Evolutionary conservation across 305 asterid genomes (phyloP), one percentile per base, ranked within the genome.

Genomic region (Plantago rigida): DNA sequence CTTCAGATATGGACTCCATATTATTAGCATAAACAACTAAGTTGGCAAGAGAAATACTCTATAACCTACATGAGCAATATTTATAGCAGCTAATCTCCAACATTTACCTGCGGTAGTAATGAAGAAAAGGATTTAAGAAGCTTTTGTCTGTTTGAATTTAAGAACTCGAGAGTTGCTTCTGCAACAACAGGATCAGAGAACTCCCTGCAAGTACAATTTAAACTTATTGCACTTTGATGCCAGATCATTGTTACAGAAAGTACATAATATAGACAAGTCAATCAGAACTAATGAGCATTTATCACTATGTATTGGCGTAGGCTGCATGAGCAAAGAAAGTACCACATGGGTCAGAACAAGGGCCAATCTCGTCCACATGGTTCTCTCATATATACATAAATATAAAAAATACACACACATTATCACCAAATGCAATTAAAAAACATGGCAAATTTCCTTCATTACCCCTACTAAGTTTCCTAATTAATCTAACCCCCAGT

Each of bases 141-240:
- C 76, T 84, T 87, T 72, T 47, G 65, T 76, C 73, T 87, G 79
- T 91, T 87, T 64, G 74, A 78, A 75, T 78, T 77, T 71, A 91
- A 80, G 79, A 91, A 91, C 52, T 73, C 78, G 62, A 87, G 95
- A 52, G 94, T 82, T 73, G 92, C 89, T 78, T 86, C 90, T 51
- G 98, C 98, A 52, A 86, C 98, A 75, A 69, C 75, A 71, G 90
- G 93, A 73, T 87, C 98, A 63, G 96, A 89, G 80, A 91, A 91
- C 85, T 91, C 96, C 71, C 97, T 89, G 87, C 84, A 78, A 63
- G 47, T 71, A 62, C 39, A 63, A 73, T 75, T 58, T 69, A 73
- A 66, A 75, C 44, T 28, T 5, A 60, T 13, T 47, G 5, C 19
- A 8, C 15, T 1, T 5, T 12, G 56, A 0, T 12, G 28, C 15